Evolutionary conservation across 2,329 filamentous ascomycete species (phyloP).

Genomic region (Fusarium palustre): DNA sequence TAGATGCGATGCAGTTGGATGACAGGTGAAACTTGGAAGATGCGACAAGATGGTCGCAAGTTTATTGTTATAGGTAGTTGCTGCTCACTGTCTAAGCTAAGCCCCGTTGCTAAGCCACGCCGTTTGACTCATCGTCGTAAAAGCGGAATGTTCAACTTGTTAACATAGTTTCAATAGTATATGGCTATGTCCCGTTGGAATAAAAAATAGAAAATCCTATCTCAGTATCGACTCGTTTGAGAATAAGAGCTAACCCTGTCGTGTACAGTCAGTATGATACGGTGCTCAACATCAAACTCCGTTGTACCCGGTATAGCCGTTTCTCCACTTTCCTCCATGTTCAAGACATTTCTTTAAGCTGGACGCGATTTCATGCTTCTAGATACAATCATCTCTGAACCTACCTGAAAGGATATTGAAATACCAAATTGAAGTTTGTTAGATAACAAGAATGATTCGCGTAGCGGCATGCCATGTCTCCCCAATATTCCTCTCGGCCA

Average conservation of each 20-base stretch:
- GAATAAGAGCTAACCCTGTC: too few species aligned
- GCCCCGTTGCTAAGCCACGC: background rate
- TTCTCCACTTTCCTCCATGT: background rate
- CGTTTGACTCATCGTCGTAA: background rate
- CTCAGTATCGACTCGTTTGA: too few species aligned
- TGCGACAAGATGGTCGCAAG: too few species aligned
- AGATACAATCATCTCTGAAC: too few species aligned
- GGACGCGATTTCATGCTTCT: background rate
- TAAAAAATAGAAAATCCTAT: too few species aligned
- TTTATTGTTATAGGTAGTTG: too few species aligned
- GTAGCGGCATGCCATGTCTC: conserved; percentile 54
- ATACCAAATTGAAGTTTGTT: too few species aligned
- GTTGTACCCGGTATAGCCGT: conserved; percentile 3
- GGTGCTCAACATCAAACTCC: background rate
- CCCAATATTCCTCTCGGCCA: conserved; percentile 61
- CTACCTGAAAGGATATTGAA: too few species aligned
- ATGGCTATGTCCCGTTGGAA: too few species aligned
- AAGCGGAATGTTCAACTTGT: background rate
- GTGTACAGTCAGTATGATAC: too few species aligned
- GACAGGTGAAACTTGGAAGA: background rate
- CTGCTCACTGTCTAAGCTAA: background rate
- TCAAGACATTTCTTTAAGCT: background rate
- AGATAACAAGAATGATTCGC: conserved; percentile 10
- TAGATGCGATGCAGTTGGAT: fast-evolving
- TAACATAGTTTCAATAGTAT: fast-evolving